These are phyloP conservation scores for Xylaria sp. DNA, from an alignment of 2,329 filamentous ascomycete genomes.

Conservation along the genomic window DNA sequence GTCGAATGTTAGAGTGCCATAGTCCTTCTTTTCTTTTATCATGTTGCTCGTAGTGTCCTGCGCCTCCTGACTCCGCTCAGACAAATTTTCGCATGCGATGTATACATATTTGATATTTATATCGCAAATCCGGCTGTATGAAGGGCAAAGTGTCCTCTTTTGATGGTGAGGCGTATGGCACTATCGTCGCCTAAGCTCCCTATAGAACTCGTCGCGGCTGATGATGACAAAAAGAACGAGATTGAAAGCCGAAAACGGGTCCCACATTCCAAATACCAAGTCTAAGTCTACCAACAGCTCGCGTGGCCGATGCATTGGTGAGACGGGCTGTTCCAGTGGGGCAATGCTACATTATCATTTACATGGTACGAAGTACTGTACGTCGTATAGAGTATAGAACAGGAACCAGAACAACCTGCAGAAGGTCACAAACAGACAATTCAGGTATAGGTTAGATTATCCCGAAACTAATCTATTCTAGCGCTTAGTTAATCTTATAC, in stretches of 20 bases:
- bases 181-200: background rate
- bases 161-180: background rate
- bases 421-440: background rate
- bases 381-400: background rate
- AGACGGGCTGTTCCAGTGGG: background rate
- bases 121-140: constrained; percentile 24
- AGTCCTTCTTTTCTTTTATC: background rate
- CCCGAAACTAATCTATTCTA: too few species aligned
- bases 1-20: background rate
- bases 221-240: constrained; percentile 27
- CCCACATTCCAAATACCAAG: constrained; percentile 35
- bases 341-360: constrained; percentile 3
- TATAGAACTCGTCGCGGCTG: constrained; percentile 12
- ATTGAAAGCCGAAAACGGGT: constrained; percentile 14
- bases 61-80: background rate
- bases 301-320: constrained; percentile 15
- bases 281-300: constrained; percentile 2
- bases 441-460: background rate
- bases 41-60: background rate
- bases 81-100: background rate
- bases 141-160: constrained; percentile 15
- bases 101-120: constrained; percentile 27
- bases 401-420: background rate
- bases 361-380: too few species aligned
- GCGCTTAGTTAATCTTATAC: background rate